Conservation (phyloP, 768 basidiomycete genomes). For the Pholiota conissans region DNA sequence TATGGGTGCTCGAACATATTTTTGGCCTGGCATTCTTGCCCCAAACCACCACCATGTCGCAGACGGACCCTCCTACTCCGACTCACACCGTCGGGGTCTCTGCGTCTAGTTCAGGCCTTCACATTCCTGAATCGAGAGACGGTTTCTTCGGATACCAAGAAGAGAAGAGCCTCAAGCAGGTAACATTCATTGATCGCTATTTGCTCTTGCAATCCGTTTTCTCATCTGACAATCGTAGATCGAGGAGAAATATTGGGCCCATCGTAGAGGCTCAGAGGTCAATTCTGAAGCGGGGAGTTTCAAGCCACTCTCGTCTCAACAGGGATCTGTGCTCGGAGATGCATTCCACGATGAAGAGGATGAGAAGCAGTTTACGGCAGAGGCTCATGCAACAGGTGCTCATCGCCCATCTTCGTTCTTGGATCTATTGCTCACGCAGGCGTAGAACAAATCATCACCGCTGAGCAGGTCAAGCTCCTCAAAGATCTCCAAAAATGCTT, state of each 20-base stretch:
- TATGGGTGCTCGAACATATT: neutral
- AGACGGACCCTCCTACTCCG: slow-evolving; percentile 1
- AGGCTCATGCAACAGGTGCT: slow-evolving; percentile 31
- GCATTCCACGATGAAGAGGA: slow-evolving; percentile 36
- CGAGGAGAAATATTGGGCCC: slow-evolving; percentile 70
- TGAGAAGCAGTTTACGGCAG: slow-evolving; percentile 25
- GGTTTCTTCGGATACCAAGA: slow-evolving; percentile 81
- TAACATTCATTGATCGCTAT: slow-evolving; percentile 33
- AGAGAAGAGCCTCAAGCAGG: slow-evolving; percentile 75
- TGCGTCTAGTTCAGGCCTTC: slow-evolving; percentile 19
- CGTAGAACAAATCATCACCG: slow-evolving; percentile 33
- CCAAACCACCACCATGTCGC: slow-evolving; percentile 11
- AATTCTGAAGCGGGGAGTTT: slow-evolving; percentile 43
- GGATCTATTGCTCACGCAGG: neutral
- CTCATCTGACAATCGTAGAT: slow-evolving; percentile 45
- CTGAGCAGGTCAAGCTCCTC: slow-evolving; percentile 58
- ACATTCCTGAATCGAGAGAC: slow-evolving; percentile 58
- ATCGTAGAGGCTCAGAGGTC: slow-evolving; percentile 62
- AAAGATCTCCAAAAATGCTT: slow-evolving; percentile 82
- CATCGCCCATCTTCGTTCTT: neutral
- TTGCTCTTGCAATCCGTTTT: neutral
- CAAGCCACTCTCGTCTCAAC: slow-evolving; percentile 19
- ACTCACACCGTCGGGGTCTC: neutral
- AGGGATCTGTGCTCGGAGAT: slow-evolving; percentile 24
- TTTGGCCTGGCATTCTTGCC: neutral